Conservation (phyloP, 2,329 filamentous ascomycete species). For the Metarhizium anisopliae region DNA sequence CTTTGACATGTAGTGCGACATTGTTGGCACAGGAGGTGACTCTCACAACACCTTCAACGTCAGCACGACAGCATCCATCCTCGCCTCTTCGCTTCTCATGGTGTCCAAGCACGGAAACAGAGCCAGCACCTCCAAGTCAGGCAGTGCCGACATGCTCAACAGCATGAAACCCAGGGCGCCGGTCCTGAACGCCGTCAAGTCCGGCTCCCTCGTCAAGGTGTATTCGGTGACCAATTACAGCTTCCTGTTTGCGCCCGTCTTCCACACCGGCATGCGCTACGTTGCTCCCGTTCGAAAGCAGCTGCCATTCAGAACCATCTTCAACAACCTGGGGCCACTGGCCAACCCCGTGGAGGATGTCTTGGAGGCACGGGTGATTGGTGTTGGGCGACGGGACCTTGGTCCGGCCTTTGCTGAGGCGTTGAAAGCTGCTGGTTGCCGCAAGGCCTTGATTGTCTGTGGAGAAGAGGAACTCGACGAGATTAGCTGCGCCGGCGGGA, state of each 20-base stretch:
- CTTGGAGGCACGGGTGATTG: slow-evolving; percentile 87
- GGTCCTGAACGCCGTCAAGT: slow-evolving; percentile 64
- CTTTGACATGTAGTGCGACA: slow-evolving; percentile 55
- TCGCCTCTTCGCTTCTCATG: slow-evolving; percentile 76
- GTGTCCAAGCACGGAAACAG: slow-evolving; percentile 94
- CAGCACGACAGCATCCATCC: slow-evolving; percentile 86
- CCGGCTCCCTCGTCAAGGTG: slow-evolving; percentile 59
- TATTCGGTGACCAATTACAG: slow-evolving; percentile 82
- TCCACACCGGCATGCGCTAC: slow-evolving; percentile 90
- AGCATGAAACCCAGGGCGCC: slow-evolving; percentile 65
- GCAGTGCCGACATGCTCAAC: slow-evolving; percentile 84
- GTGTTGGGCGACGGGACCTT: slow-evolving; percentile 79
- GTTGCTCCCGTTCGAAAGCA: slow-evolving; percentile 79
- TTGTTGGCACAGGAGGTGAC: slow-evolving; percentile 95
- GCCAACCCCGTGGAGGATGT: slow-evolving; percentile 79
- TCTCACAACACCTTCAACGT: slow-evolving; percentile 98
- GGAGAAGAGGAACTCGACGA: slow-evolving; percentile 94
- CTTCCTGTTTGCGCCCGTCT: slow-evolving; percentile 91
- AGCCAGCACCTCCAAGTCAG: slow-evolving; percentile 89
- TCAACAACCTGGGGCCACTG: slow-evolving; percentile 90
- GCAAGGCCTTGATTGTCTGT: slow-evolving; percentile 84
- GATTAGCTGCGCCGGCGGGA: slow-evolving; percentile 81
- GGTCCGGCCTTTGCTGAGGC: slow-evolving; percentile 86
- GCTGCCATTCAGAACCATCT: slow-evolving; percentile 90
- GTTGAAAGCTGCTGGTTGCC: slow-evolving; percentile 63